Conservation (phyloP, 345 rosid species). For the Crucihimalaya himalaica region DNA sequence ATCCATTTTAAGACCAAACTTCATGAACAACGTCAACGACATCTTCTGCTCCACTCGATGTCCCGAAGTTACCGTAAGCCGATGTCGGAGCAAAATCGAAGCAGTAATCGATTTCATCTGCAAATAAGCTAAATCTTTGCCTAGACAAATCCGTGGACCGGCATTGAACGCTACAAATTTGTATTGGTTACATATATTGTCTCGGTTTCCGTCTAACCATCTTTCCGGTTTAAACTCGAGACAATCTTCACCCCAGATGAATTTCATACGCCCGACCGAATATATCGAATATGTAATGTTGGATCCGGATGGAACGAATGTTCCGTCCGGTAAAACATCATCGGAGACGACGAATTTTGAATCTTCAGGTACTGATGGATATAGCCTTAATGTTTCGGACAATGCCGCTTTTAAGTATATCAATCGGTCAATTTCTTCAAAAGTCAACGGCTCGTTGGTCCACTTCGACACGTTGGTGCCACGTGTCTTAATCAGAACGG, state of each 20-base stretch:
- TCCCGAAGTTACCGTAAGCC: conserved; percentile 49
- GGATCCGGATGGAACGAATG: conserved; percentile 66
- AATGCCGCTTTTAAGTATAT: conserved; percentile 68
- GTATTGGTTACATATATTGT: conserved; percentile 39
- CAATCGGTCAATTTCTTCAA: conserved; percentile 67
- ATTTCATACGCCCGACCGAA: conserved; percentile 64
- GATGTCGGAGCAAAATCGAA: conserved; percentile 61
- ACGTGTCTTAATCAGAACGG: conserved; percentile 60
- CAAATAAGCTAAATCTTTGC: conserved; percentile 66
- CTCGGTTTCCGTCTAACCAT: conserved; percentile 52
- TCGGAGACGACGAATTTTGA: conserved; percentile 61
- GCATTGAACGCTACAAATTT: conserved; percentile 73
- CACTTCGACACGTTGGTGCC: conserved; percentile 47
- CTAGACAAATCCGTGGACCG: conserved; percentile 73
- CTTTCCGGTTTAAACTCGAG: conserved; percentile 67
- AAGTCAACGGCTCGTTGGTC: conserved; percentile 55
- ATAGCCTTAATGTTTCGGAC: conserved; percentile 69
- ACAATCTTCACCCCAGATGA: conserved; percentile 71
- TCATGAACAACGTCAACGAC: conserved; percentile 81
- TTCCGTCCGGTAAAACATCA: conserved; percentile 66
- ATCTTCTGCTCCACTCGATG: conserved; percentile 83
- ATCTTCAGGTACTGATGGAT: conserved; percentile 80
- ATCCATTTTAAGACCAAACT: conserved; percentile 56
- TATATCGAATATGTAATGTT: conserved; percentile 72
- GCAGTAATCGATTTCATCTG: conserved; percentile 83